A percentile compares a stretch with the other conserved stretches of the same genome.
These are phyloP conservation scores for Ambrosia artemisiifolia DNA, from an alignment of 129 eudicot genomes.

Conservation along the genomic window DNA sequence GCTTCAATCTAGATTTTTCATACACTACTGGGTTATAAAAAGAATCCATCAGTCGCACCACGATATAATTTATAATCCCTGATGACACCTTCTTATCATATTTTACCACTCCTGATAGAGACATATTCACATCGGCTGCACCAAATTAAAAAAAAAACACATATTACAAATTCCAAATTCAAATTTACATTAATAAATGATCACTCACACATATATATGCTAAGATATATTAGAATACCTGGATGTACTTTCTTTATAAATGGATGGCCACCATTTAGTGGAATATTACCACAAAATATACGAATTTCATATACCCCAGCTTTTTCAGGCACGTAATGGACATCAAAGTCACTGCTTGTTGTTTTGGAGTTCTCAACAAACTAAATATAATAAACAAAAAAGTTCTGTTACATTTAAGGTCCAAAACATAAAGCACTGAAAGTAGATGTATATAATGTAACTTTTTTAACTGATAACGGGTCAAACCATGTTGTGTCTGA, in stretches of 20 bases:
- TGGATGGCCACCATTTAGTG: constrained; percentile 57
- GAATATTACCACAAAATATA: constrained; percentile 74
- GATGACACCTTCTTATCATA: constrained; percentile 44
- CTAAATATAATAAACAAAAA: constrained; percentile 26
- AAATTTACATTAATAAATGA: not conserved
- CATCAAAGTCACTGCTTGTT: constrained; percentile 54
- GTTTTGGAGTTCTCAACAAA: constrained; percentile 32
- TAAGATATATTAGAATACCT: constrained; percentile 45
- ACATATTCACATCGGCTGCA: constrained; percentile 65
- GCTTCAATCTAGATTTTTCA: constrained; percentile 44
- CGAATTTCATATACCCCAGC: constrained; percentile 54
- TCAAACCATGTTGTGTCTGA: not conserved
- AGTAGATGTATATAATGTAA: not conserved
- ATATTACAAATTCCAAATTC: not conserved
- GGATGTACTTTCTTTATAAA: constrained; percentile 54
- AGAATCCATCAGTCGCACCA: constrained; percentile 67
- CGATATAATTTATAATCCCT: constrained; percentile 40
- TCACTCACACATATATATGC: not conserved
- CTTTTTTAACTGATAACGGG: not conserved
- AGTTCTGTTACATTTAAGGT: no score
- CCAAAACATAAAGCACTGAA: not conserved
- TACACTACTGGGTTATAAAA: constrained; percentile 49
- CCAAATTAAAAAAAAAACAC: constrained; percentile 6
- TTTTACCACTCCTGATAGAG: constrained; percentile 52
- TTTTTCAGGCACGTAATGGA: constrained; percentile 57